Evolutionary conservation across 805 yeast genomes (phyloP).

Genomic region (Saccharomycopsis lassenensis): DNA sequence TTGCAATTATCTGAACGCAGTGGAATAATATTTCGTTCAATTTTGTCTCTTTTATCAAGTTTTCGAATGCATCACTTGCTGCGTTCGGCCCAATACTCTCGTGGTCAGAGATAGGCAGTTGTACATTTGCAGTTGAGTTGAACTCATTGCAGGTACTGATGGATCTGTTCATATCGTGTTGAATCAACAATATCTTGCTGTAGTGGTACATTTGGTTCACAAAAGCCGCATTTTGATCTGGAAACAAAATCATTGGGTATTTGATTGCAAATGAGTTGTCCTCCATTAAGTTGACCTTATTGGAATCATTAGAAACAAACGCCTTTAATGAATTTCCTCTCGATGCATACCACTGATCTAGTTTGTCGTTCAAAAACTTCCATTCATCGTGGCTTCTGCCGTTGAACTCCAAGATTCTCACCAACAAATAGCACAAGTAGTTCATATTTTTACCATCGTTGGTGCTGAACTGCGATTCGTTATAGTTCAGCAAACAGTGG

Average conservation of each 20-base stretch:
- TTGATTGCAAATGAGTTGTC: conserved; percentile 3
- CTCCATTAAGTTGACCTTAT: conserved; percentile 2
- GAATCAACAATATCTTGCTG: conserved; percentile 2
- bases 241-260: conserved; percentile 9
- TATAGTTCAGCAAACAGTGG: too few species aligned
- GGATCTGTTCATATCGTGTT: neutral
- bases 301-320: conserved; percentile 8
- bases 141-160: neutral
- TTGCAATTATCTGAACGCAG: conserved; percentile 11
- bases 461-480: too few species aligned
- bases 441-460: conserved; percentile 4
- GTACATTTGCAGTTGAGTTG: neutral
- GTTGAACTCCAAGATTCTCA: conserved; percentile 6
- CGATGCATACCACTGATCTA: conserved; percentile 8
- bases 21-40: conserved; percentile 5
- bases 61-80: neutral
- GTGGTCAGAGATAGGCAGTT: neutral
- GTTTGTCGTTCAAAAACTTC: neutral
- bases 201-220: conserved; percentile 11
- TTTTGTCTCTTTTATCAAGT: conserved; percentile 3
- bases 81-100: neutral
- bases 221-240: neutral
- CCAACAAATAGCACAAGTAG: conserved; percentile 7
- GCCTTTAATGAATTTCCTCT: conserved; percentile 6
- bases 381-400: conserved; percentile 4